A percentile compares a stretch with the other conserved stretches of the same genome.
Evolutionary conservation across 371 early-diverging fungal species (phyloP).

Genomic region (Mucor ambiguus): DNA sequence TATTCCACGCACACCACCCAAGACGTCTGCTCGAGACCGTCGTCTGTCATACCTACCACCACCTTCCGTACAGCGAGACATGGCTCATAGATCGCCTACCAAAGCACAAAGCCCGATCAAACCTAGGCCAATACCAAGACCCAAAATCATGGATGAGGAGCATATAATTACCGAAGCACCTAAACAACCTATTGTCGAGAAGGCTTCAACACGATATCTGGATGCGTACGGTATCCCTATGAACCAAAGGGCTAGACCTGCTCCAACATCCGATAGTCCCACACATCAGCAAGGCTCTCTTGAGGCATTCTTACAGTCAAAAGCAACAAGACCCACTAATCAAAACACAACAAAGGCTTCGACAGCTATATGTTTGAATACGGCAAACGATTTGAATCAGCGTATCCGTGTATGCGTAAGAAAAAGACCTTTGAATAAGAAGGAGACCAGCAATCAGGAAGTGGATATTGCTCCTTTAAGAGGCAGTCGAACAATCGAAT

Average conservation of each 20-base stretch:
- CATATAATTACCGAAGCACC: neutral
- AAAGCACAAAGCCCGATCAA: neutral
- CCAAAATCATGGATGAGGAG: neutral
- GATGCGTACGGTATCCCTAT: constrained; percentile 52
- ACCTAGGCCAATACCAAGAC: neutral
- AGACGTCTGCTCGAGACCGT: constrained; percentile 12
- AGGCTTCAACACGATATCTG: constrained; percentile 31
- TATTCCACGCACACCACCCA: constrained; percentile 10
- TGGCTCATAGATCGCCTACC: neutral
- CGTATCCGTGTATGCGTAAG: constrained; percentile 96
- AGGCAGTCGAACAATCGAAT: constrained; percentile 69
- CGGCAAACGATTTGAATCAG: constrained; percentile 57
- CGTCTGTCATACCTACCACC: constrained; percentile 19
- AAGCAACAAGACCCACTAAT: neutral
- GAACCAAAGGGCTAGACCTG: neutral
- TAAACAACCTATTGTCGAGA: neutral
- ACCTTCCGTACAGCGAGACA: neutral
- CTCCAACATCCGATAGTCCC: neutral
- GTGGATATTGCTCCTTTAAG: constrained; percentile 78
- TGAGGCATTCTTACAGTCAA: constrained; percentile 7
- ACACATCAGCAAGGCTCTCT: neutral
- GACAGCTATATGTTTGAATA: neutral
- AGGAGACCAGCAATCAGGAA: constrained; percentile 77
- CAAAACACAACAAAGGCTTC: neutral
- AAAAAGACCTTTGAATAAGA: constrained; percentile 90